A percentile compares a stretch with the other conserved stretches of the same genome.
phyloP scores from a whole-genome alignment of 768 basidiomycete species.

The Lentinus tigrinus region DNA sequence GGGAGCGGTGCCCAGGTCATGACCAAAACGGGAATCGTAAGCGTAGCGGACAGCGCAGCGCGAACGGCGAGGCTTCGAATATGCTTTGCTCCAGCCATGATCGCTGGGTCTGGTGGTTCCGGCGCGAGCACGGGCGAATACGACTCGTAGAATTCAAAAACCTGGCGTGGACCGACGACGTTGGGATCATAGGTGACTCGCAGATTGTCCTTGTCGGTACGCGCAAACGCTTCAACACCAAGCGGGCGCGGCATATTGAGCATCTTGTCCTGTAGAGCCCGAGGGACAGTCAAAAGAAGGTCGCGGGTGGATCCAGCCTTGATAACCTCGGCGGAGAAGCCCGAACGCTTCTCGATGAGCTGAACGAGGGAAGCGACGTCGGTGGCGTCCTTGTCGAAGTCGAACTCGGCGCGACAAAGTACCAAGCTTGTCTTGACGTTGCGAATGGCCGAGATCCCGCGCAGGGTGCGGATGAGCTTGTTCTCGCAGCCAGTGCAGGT shows the following conservation, averaged over 20 bases:
- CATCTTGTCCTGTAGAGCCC: slow-evolving; percentile 11
- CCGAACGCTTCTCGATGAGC: slow-evolving; percentile 27
- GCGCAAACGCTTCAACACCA: slow-evolving; percentile 17
- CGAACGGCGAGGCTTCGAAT: slow-evolving; percentile 31
- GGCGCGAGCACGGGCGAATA: slow-evolving; percentile 27
- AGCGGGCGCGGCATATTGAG: slow-evolving; percentile 4
- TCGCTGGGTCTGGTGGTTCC: slow-evolving; percentile 24
- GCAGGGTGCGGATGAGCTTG: slow-evolving; percentile 25
- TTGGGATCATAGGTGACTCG: slow-evolving; percentile 23
- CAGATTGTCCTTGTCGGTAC: slow-evolving; percentile 16
- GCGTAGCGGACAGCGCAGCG: slow-evolving; percentile 29
- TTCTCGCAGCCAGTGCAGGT: slow-evolving; percentile 33
- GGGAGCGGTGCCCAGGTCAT: slow-evolving; percentile 43
- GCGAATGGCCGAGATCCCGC: slow-evolving; percentile 17
- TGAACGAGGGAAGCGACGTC: slow-evolving; percentile 23
- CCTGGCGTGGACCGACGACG: slow-evolving; percentile 32
- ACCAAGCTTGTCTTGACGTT: slow-evolving; percentile 32
- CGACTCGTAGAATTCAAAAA: slow-evolving; percentile 27
- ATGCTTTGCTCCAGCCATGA: slow-evolving; percentile 31
- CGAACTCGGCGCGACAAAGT: slow-evolving; percentile 29
- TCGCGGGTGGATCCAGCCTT: slow-evolving; percentile 12
- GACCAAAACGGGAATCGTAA: slow-evolving; percentile 42
- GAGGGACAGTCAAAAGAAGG: slow-evolving; percentile 16
- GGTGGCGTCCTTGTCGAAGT: slow-evolving; percentile 20
- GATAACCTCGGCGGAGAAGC: slow-evolving; percentile 26